These are phyloP conservation scores for Tolypocladium tundrense DNA, from an alignment of 2,329 filamentous ascomycete species.

Conservation along the genomic window DNA sequence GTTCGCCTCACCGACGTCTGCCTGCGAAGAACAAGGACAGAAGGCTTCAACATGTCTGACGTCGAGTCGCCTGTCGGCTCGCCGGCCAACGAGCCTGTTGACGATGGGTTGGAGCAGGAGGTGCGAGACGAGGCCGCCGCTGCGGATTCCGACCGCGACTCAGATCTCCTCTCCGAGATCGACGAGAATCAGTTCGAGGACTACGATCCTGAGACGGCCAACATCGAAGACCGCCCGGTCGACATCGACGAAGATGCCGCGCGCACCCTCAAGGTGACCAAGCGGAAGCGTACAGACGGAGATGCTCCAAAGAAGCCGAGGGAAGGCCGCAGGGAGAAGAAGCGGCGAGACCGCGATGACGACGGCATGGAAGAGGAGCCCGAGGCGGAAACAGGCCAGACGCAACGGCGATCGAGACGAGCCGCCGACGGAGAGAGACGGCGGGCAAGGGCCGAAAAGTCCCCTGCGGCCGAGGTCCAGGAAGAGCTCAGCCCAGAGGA, in stretches of 20 bases:
- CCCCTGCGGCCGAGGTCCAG: slow-evolving; percentile 58
- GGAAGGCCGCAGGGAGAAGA: slow-evolving; percentile 62
- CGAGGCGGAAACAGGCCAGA: slow-evolving; percentile 30
- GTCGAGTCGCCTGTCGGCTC: slow-evolving; percentile 29
- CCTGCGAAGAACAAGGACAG: neutral
- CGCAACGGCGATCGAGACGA: slow-evolving; percentile 38
- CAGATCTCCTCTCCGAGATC: slow-evolving; percentile 54
- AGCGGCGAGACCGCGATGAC: slow-evolving; percentile 39
- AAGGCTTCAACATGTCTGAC: slow-evolving; percentile 32
- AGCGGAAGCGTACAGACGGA: slow-evolving; percentile 54
- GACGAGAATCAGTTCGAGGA: slow-evolving; percentile 62
- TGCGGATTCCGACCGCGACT: slow-evolving; percentile 42
- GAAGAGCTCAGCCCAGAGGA: slow-evolving; percentile 77
- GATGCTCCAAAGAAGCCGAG: slow-evolving; percentile 62
- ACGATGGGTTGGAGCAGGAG: slow-evolving; percentile 31
- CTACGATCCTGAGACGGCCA: slow-evolving; percentile 54
- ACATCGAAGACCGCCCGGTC: slow-evolving; percentile 53
- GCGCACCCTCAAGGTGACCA: slow-evolving; percentile 53
- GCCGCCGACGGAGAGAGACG: slow-evolving; percentile 36
- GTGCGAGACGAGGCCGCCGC: slow-evolving; percentile 29
- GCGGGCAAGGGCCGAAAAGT: slow-evolving; percentile 29
- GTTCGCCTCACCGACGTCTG: neutral
- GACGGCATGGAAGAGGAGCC: slow-evolving; percentile 37
- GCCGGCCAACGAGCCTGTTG: slow-evolving; percentile 23
- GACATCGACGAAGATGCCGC: slow-evolving; percentile 58